phyloP scores from a whole-genome alignment of 768 basidiomycete species.

The Suillus decipiens region DNA sequence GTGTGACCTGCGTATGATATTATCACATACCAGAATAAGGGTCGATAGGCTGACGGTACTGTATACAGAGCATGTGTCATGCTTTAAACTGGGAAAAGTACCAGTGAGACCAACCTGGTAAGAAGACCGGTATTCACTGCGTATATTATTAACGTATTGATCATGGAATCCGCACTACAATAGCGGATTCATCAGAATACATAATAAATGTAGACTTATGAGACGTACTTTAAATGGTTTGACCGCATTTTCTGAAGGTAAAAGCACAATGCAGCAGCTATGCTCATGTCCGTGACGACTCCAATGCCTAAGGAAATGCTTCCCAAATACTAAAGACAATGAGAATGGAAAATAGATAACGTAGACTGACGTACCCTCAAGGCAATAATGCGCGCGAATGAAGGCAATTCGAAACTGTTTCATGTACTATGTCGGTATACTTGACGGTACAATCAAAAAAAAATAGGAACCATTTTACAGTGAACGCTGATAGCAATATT shows the following conservation, averaged over 20 bases:
- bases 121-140: slow-evolving; percentile 63
- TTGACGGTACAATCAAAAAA: background rate
- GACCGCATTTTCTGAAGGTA: slow-evolving; percentile 57
- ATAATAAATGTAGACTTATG: background rate
- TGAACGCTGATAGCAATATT: slow-evolving; percentile 38
- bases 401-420: slow-evolving; percentile 42
- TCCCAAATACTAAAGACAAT: slow-evolving; percentile 42
- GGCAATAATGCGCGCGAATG: slow-evolving; percentile 41
- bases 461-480: slow-evolving; percentile 42
- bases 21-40: slow-evolving; percentile 50
- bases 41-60: slow-evolving; percentile 44
- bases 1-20: background rate
- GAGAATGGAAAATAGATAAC: background rate
- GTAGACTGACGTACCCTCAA: slow-evolving; percentile 43
- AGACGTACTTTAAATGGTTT: slow-evolving; percentile 44
- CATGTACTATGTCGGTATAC: background rate
- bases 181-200: slow-evolving; percentile 4
- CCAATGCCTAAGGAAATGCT: slow-evolving; percentile 51
- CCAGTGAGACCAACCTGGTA: slow-evolving; percentile 47
- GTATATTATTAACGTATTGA: slow-evolving; percentile 57
- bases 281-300: slow-evolving; percentile 50
- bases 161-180: slow-evolving; percentile 54
- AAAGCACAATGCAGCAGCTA: slow-evolving; percentile 52
- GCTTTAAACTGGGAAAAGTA: background rate
- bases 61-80: slow-evolving; percentile 8